These are phyloP conservation scores for Corchorus capsularis DNA, from an alignment of 345 rosid genomes.

Conservation along the genomic window DNA sequence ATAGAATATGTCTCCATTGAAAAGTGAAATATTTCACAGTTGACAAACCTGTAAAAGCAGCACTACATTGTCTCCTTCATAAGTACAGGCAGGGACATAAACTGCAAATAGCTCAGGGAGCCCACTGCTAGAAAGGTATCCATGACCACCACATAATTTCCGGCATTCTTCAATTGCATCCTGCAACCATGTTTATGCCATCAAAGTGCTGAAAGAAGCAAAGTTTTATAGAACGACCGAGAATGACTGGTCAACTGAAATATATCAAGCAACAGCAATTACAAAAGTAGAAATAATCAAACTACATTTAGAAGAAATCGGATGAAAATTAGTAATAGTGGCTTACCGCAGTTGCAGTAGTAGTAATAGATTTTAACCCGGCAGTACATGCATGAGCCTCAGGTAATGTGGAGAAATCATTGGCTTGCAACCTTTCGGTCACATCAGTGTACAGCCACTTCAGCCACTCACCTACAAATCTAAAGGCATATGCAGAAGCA, in stretches of 20 bases:
- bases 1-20: too few relatives aligned
- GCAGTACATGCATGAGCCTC: conserved; percentile 99
- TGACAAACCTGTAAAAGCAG: conserved; percentile 75
- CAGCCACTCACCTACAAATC: conserved; percentile 99
- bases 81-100: conserved; percentile 94
- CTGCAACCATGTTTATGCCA: conserved; percentile 41
- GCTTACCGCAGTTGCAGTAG: conserved; percentile 89
- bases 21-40: background rate
- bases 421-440: conserved; percentile 78
- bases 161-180: conserved; percentile 99
- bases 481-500: conserved; percentile 98
- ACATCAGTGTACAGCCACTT: conserved; percentile 93
- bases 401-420: conserved; percentile 89
- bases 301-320: background rate
- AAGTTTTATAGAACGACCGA: background rate
- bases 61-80: conserved; percentile 97
- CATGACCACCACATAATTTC: conserved; percentile 99
- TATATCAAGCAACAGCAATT: background rate
- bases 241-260: background rate
- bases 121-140: conserved; percentile 91
- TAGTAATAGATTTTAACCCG: conserved; percentile 95
- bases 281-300: background rate
- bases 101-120: conserved; percentile 97
- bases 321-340: conserved; percentile 11
- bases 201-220: background rate